phyloP scores from a whole-genome alignment of 371 early-diverging fungal genomes.

The Syncephalastrum racemosum region DNA sequence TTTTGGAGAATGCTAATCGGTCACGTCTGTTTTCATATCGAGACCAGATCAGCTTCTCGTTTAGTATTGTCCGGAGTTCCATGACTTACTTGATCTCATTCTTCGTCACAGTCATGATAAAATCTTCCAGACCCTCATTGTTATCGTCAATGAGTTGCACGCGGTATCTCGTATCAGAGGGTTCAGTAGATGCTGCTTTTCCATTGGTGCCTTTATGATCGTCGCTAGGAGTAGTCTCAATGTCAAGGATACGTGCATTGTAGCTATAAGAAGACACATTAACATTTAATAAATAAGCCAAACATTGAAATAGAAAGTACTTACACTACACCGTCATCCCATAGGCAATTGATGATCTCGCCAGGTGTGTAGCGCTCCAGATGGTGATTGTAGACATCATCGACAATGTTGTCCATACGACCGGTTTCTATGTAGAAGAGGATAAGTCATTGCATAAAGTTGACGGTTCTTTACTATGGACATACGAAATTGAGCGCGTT shows the following conservation, averaged over 20 bases:
- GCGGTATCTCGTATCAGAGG: background rate
- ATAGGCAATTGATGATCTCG: conserved; percentile 49
- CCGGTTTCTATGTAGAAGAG: conserved; percentile 37
- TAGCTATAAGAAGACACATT: conserved; percentile 23
- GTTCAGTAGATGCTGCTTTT: conserved; percentile 9
- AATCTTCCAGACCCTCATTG: conserved; percentile 38
- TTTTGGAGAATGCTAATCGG: conserved; percentile 68
- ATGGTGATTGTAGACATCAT: conserved; percentile 50
- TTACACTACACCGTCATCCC: conserved; percentile 51
- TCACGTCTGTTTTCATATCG: conserved; percentile 49
- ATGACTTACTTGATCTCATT: conserved; percentile 33
- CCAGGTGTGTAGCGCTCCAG: conserved; percentile 43
- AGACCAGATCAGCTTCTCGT: background rate
- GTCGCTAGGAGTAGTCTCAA: conserved; percentile 11
- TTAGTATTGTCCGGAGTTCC: too few species aligned
- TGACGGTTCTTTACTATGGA: background rate
- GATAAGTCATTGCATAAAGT: conserved; percentile 5
- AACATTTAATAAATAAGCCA: background rate
- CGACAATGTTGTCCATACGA: conserved; percentile 57
- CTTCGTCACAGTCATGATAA: conserved; percentile 25
- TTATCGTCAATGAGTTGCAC: conserved; percentile 38
- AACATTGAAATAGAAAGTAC: background rate
- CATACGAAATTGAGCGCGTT: conserved; percentile 73
- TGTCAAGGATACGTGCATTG: conserved; percentile 34
- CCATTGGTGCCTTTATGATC: conserved; percentile 4